Conservation (phyloP, 768 basidiomycete genomes). For the Lentinula edodes region DNA sequence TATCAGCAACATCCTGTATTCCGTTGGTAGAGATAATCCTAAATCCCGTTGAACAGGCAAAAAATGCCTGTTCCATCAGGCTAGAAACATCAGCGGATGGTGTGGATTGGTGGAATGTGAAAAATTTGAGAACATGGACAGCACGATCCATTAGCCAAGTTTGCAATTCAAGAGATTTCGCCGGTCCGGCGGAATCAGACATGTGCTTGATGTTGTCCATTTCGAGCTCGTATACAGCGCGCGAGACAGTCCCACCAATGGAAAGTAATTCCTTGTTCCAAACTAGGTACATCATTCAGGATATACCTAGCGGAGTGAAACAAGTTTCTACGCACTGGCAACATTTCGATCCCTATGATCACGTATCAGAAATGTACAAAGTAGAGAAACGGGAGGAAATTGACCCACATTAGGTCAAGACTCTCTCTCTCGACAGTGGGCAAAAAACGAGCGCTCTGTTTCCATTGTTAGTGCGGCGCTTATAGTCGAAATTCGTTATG, state of each 20-base stretch:
- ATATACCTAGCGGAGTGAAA: constrained; percentile 4
- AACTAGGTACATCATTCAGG: constrained; percentile 30
- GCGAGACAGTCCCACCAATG: constrained; percentile 77
- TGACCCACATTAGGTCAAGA: constrained; percentile 76
- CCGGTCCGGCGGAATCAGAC: constrained; percentile 18
- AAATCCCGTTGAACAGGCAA: constrained; percentile 55
- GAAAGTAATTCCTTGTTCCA: constrained; percentile 91
- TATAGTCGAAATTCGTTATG: not conserved
- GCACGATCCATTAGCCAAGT: constrained; percentile 53
- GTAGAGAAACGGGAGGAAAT: not conserved
- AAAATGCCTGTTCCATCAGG: constrained; percentile 74
- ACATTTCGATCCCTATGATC: constrained; percentile 70
- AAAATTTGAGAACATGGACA: constrained; percentile 82
- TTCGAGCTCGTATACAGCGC: constrained; percentile 83
- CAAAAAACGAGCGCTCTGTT: constrained; percentile 80
- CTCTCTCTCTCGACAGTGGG: constrained; percentile 95
- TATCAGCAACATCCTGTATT: constrained; percentile 54
- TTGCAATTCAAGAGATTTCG: constrained; percentile 35
- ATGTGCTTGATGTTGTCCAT: constrained; percentile 45
- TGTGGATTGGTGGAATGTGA: constrained; percentile 84
- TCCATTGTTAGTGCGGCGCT: constrained; percentile 23
- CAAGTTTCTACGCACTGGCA: constrained; percentile 42
- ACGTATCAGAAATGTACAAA: not conserved
- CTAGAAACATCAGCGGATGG: constrained; percentile 76
- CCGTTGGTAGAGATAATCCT: constrained; percentile 75